Percentiles rank a stretch among this genome's conserved stretches.
Conservation (phyloP, 2,329 filamentous ascomycete genomes). For the Thielaviopsis euricoi region DNA sequence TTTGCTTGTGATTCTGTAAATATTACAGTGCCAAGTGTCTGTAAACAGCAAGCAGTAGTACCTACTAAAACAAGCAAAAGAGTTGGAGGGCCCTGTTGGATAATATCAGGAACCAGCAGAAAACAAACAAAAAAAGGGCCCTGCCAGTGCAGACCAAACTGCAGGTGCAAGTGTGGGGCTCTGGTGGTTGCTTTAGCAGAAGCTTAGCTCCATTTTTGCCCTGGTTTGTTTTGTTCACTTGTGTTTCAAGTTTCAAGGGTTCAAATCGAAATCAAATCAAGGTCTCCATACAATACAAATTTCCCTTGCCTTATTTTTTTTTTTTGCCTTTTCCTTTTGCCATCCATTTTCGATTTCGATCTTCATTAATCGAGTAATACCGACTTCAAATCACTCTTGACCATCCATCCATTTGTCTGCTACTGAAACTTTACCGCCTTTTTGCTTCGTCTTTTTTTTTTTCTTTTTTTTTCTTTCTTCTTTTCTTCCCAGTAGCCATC, state of each 20-base stretch:
- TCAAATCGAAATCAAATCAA: neutral
- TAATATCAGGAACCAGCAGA: no score
- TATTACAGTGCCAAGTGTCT: no score
- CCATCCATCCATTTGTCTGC: neutral
- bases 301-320: neutral
- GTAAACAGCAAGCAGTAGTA: no score
- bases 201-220: neutral
- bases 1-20: no score
- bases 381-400: neutral
- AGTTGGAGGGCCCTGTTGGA: no score
- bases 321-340: neutral
- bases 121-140: neutral
- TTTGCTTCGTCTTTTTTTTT: no score
- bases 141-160: neutral
- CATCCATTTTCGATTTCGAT: slow-evolving; percentile 2
- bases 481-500: neutral
- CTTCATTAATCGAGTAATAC: slow-evolving; percentile 1
- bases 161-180: neutral
- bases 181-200: neutral
- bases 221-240: neutral
- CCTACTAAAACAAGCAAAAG: no score
- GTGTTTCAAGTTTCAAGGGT: slow-evolving; percentile 4
- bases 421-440: no score
- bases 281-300: neutral
- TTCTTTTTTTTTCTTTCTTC: neutral